Base-by-base conservation (phyloP, 176 grass and related monocot genomes). In the Zoysia pacifica region DNA sequence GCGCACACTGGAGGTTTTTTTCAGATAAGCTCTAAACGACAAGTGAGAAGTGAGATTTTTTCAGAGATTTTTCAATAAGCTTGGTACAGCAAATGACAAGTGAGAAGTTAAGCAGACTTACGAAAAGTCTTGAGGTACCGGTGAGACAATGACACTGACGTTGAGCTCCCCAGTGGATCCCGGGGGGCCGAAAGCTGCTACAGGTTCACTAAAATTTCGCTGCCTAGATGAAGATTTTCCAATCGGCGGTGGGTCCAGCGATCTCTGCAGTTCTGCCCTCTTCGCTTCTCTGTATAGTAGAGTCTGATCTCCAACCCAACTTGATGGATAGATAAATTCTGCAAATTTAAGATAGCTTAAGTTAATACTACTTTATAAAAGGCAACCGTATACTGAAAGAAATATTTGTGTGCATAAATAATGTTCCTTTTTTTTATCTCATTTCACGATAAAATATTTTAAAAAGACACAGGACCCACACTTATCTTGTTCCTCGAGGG, bases 311-410 rank as follows among this genome's bases (percentile, higher is more conserved):
- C 96, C 96, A 49, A 95, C 96, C 96, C 96, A 98, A 44, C 51
- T 89, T 82, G 93, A 89, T 46, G 96, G 95, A 75, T 98, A 98
- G 63, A 98, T 94, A 41, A 98, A 98, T 35, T 98, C 91, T 94
- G 82, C 59, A 80, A 6, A 75, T 4, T 72, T 48, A 5, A 2
- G 8, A 65, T 4, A 63, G 0, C 0, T 70, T 28, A 37, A 4
- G 20, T 84, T 80, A 84, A 48, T 55, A 76, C 28, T 28, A 28
- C 5, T 74, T 0, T 6, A 73, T 16, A 67, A 66, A 60, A 45
- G 19, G 11, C 9, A 72, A 9, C 12, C 0, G 28, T 28, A 28
- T 13, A 63, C 14, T 65, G 6, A 65, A 45, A 11, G 40, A 28
- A 28, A 28, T 16, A 54, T 6, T 2, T 18, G 18, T 35, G 16